Conservation (phyloP, 75 land plant genomes). For the Picea glauca region DNA sequence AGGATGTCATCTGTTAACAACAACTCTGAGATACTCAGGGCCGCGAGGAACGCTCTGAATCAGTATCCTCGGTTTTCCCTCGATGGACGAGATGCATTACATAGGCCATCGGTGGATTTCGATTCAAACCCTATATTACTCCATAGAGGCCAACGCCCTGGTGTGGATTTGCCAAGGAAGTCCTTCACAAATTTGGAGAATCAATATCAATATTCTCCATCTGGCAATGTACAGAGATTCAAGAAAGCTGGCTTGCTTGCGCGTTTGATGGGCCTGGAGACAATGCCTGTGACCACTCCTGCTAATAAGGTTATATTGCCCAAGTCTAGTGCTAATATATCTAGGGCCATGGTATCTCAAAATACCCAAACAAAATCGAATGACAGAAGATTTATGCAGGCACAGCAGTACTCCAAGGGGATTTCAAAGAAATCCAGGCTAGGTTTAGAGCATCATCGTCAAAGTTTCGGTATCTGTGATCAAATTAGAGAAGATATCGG, state of each 20-base stretch:
- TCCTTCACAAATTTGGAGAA: not conserved
- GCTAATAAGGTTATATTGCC: not conserved
- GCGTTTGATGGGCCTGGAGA: constrained; percentile 66
- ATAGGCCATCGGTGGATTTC: constrained; percentile 33
- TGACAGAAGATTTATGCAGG: not conserved
- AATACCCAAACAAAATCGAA: not conserved
- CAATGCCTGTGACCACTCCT: constrained; percentile 38
- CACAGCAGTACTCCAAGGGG: not conserved
- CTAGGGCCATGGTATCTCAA: not conserved
- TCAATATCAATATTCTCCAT: no score
- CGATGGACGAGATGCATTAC: constrained; percentile 60
- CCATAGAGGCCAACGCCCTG: no score
- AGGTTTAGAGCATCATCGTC: not conserved
- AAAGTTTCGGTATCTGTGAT: not conserved
- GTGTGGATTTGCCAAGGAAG: not conserved
- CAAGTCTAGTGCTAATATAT: no score
- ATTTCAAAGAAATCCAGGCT: not conserved
- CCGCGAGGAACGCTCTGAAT: constrained; percentile 62
- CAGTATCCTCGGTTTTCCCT: constrained; percentile 70
- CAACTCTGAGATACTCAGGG: constrained; percentile 49
- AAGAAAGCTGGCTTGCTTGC: constrained; percentile 62
- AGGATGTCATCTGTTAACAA: constrained; percentile 57
- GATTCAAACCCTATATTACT: not conserved
- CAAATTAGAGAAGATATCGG: not conserved
- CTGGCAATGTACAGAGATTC: not conserved